A percentile compares a stretch with the other conserved stretches of the same genome.
Conservation (phyloP, 768 basidiomycete species). For the Clavaria fumosa region DNA sequence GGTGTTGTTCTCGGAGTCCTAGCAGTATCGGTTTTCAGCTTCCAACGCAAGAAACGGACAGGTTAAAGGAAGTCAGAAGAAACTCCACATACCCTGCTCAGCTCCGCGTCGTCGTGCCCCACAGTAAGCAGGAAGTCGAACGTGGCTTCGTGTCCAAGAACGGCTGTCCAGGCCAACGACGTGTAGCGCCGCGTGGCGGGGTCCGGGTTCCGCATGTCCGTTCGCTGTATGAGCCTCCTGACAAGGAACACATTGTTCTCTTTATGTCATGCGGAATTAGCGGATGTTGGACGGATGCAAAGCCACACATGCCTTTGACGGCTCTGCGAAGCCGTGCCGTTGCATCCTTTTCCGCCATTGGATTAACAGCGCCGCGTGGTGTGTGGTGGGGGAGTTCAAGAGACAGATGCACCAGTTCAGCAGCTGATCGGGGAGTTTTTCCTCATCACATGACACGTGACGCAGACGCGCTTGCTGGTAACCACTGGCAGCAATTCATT, state of each 20-base stretch:
- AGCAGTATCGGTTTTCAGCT: conserved; percentile 11
- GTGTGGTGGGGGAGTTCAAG: conserved; percentile 3
- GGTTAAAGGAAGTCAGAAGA: conserved; percentile 1
- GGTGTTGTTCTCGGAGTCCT: conserved; percentile 91
- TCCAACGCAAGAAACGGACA: too few species aligned
- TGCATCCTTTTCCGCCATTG: conserved; percentile 75
- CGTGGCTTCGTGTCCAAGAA: conserved; percentile 78
- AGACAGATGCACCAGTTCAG: neutral
- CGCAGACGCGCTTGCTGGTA: too few species aligned
- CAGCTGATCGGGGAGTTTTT: too few species aligned
- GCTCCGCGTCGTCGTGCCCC: conserved; percentile 88
- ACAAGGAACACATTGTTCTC: conserved; percentile 94
- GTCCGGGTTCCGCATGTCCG: conserved; percentile 88
- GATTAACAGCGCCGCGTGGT: conserved; percentile 1
- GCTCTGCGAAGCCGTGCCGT: conserved; percentile 61
- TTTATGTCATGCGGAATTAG: conserved; percentile 20
- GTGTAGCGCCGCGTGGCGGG: conserved; percentile 60
- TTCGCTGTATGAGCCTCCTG: conserved; percentile 69
- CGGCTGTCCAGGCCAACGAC: conserved; percentile 83
- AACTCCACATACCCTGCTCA: conserved; percentile 55
- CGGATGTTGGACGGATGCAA: neutral
- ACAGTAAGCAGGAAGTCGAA: conserved; percentile 79
- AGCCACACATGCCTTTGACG: conserved; percentile 44
- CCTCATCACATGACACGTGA: too few species aligned
- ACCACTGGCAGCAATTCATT: too few species aligned